Evolutionary conservation across 2,329 filamentous ascomycete species (phyloP), one percentile per base, ranked within the genome.

Genomic region (Kalmusia sp.): DNA sequence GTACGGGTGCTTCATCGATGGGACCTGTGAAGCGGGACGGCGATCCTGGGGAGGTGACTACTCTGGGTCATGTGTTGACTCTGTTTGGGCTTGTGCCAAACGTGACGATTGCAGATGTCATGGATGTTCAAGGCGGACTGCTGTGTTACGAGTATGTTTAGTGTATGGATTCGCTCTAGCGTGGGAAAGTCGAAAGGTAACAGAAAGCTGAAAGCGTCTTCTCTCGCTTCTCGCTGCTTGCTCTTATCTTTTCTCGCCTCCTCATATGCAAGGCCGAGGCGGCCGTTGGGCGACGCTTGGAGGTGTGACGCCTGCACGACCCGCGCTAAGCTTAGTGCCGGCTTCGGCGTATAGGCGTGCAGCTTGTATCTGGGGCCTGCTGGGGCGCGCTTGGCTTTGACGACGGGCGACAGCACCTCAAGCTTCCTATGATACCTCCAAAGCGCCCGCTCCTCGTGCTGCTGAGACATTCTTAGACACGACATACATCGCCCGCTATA

Each of bases 111-210:
- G 53, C 15, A 2, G 62, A 64, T 43, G 57, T 66, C 2, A 64
- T 66, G 60, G 58, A 62, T 49, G 59, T 59, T 22, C 25, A 33
- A 25, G 51, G 46, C 9, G 57, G 47, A 8, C 21, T 59, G 11
- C 33, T 64, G 14, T 64, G 63, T 49, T 64, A 63, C 39, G 58
- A 63, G 49, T 66, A 66, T 53, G 19, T 15, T 3, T 45, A 22
- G 17, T 22, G 35, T 9, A 22, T 38, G n/a, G n/a, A n/a, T n/a
- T n/a, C n/a, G n/a, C n/a, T n/a, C n/a, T n/a, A n/a, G 27, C 38
- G 38, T 40, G 38, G 34, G 17, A 21, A n/a, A n/a, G n/a, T n/a
- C n/a, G n/a, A n/a, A n/a, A n/a, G n/a, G n/a, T n/a, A n/a, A n/a
- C n/a, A n/a, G n/a, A n/a, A n/a, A n/a, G n/a, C n/a, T n/a, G n/a